Evolutionary conservation across 257 asterid genomes (phyloP).

Genomic region (Solanum piurae): DNA sequence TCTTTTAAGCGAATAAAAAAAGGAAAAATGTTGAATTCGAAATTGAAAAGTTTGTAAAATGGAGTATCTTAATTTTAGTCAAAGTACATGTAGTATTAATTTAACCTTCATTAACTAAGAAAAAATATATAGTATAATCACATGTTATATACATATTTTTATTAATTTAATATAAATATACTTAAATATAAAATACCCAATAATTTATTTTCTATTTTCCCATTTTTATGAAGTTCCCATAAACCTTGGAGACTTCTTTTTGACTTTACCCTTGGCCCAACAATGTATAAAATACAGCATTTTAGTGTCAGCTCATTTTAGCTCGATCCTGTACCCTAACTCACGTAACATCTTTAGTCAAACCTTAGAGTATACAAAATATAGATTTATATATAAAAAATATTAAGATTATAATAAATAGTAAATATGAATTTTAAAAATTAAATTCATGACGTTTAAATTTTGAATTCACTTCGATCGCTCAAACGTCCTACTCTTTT

Average conservation of each 20-base stretch:
- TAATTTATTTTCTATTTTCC: neutral
- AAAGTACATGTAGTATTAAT: neutral
- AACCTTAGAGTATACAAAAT: slow-evolving; percentile 4
- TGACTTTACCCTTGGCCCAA: neutral
- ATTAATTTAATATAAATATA: neutral
- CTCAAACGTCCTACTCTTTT: neutral
- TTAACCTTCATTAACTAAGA: neutral
- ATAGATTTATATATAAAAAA: neutral
- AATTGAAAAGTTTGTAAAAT: neutral
- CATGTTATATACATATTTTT: neutral
- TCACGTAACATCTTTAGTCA: neutral
- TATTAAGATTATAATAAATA: too few relatives aligned
- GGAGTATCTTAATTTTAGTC: neutral
- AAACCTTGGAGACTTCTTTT: neutral
- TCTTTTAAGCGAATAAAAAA: neutral
- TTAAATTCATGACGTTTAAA: neutral
- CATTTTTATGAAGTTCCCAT: neutral
- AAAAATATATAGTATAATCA: neutral
- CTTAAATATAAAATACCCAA: neutral
- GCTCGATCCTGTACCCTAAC: neutral
- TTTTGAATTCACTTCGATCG: neutral
- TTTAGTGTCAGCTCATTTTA: slow-evolving; percentile 12
- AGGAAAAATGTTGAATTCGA: neutral
- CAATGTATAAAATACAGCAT: neutral
- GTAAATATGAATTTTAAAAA: neutral